Evolutionary conservation across 2,329 filamentous ascomycete genomes (phyloP), one percentile per base, ranked within the genome.

Genomic region (Apiospora arundinis): DNA sequence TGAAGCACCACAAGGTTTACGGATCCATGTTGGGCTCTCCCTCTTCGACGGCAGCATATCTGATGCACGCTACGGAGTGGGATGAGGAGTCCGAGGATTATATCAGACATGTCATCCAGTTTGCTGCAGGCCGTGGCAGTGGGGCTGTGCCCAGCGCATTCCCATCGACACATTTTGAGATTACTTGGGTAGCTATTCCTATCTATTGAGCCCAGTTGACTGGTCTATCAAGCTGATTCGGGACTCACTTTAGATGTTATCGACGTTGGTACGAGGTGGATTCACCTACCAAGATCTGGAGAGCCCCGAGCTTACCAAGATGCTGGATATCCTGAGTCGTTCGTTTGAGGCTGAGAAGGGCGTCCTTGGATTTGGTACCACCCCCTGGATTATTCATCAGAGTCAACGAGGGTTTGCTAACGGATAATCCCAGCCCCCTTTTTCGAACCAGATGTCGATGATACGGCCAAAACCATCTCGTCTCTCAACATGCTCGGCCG

Each of bases 1-100:
- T 84, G 8, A 71, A 70, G 16, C 80, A 83, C 18, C 80, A 82
- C 67, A 77, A 74, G 68, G 71, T 75, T 14, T 72, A 76, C 63
- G 81, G 81, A 2, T 76, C 76, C 8, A 81, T 83, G 74, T 77
- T 83, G 74, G 81, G 74, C 2, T 83, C 82, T 0, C 83, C 83
- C 9, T 81, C 82, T 0, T 81, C 83, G 0, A 84, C 82, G 0
- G 82, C 82, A 0, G 82, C 75, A 28, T 76, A 75, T 37, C 71
- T 76, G 42, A 74, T 77, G 74, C 68, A 77, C 48, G 21, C 73
- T 32, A 72, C 74, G 6, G 49, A 71, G 25, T 77, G 75, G 74
- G 74, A 76, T 67, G 72, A 75, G 3, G 73, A 74, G 48, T 67
- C 74, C 46, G 73, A 73, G 74, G 70, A 2, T 40, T 76, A 76